phyloP scores from a whole-genome alignment of 2,329 filamentous ascomycete genomes.

The Canariomyces notabilis region DNA sequence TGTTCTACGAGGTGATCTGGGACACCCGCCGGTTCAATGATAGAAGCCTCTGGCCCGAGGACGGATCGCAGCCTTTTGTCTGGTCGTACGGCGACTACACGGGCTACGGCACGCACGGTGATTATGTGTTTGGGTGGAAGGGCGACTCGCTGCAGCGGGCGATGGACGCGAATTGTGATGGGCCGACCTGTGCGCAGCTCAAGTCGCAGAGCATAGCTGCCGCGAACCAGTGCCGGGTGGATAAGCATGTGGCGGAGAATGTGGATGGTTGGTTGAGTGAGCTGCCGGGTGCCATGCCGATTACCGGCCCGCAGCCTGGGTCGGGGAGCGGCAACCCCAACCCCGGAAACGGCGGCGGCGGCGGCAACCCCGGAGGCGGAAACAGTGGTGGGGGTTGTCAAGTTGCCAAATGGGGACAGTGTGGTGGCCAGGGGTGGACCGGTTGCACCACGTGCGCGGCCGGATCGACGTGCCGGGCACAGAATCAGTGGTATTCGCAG shows the following conservation, averaged over 20 bases:
- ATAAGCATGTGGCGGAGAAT: constrained; percentile 13
- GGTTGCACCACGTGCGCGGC: constrained; percentile 16
- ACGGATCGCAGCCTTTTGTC: constrained; percentile 19
- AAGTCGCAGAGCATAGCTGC: constrained; percentile 10
- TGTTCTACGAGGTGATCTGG: constrained; percentile 22
- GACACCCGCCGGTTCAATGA: constrained; percentile 19
- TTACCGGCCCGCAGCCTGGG: constrained; percentile 15
- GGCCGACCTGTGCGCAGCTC: constrained; percentile 4
- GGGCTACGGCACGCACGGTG: constrained; percentile 20
- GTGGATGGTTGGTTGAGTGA: constrained; percentile 12
- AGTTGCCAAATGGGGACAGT: constrained; percentile 14
- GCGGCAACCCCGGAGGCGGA: not conserved
- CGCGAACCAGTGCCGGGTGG: constrained; percentile 10
- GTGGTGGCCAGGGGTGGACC: constrained; percentile 9
- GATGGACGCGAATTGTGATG: constrained; percentile 21
- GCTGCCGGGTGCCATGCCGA: constrained; percentile 9
- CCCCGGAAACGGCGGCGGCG: constrained; percentile 8
- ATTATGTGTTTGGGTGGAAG: constrained; percentile 23
- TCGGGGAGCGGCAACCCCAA: constrained; percentile 2
- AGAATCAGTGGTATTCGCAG: constrained; percentile 15
- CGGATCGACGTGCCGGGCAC: constrained; percentile 11
- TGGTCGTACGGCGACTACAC: constrained; percentile 21
- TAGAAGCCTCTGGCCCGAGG: constrained; percentile 14
- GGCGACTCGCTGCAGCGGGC: constrained; percentile 18
- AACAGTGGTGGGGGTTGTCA: not conserved